These are phyloP conservation scores for Psilocybe cubensis DNA, from an alignment of 768 basidiomycete species.

Conservation along the genomic window DNA sequence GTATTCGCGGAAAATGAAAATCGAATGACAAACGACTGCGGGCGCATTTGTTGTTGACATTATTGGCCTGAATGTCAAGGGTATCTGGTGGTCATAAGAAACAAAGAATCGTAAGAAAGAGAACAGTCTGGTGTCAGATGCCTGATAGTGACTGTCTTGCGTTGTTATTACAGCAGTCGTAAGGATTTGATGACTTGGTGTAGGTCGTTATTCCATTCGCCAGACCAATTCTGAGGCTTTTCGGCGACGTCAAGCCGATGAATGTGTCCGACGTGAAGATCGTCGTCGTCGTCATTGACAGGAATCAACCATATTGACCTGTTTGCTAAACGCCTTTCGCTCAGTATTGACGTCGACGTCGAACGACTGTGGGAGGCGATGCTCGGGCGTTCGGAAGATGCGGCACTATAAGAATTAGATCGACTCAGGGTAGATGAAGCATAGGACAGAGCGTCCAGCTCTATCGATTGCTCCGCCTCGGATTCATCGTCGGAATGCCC, in stretches of 20 bases:
- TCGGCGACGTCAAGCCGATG: slow-evolving; percentile 8
- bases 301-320: slow-evolving; percentile 19
- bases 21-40: not conserved
- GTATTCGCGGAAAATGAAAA: not conserved
- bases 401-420: slow-evolving; percentile 17
- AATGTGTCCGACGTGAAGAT: not conserved
- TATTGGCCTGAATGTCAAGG: not conserved
- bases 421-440: slow-evolving; percentile 25
- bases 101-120: no score
- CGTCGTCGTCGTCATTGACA: slow-evolving; percentile 9
- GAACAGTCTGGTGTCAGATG: not conserved
- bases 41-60: not conserved
- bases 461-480: slow-evolving; percentile 7
- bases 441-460: slow-evolving; percentile 11
- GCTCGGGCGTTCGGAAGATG: slow-evolving; percentile 9
- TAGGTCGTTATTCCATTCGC: slow-evolving; percentile 34
- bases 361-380: slow-evolving; percentile 14
- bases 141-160: not conserved
- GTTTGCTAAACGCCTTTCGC: slow-evolving; percentile 5
- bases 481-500: not conserved
- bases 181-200: slow-evolving; percentile 30
- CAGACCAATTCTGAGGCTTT: slow-evolving; percentile 24
- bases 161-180: slow-evolving; percentile 22
- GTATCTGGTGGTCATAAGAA: no score
- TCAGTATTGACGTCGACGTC: slow-evolving; percentile 9